Evolutionary conservation across 2,329 filamentous ascomycete genomes (phyloP).

Genomic region (Pseudocercospora vitis): DNA sequence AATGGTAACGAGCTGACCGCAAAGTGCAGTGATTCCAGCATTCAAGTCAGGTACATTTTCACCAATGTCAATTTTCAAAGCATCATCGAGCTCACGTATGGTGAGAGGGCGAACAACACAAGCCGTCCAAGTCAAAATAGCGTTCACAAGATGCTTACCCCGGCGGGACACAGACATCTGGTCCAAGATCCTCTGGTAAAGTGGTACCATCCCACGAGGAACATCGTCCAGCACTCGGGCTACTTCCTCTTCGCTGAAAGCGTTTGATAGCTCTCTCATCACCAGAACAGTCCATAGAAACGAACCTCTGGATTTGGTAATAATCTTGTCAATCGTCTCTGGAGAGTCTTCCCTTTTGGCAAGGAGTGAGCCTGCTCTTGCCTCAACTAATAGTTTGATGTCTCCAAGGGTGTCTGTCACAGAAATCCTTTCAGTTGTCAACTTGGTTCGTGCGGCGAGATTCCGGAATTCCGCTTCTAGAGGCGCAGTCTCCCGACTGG

Average conservation of each 20-base stretch:
- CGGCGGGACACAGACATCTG: neutral
- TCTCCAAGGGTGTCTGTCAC: neutral
- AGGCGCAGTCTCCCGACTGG: neutral
- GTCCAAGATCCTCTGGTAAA: neutral
- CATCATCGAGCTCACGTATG: neutral
- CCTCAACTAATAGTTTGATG: neutral
- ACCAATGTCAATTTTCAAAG: neutral
- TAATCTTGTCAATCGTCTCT: neutral
- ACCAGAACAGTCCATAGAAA: neutral
- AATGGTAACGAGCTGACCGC: neutral
- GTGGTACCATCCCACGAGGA: neutral
- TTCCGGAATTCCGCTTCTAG: neutral
- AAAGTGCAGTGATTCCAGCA: neutral
- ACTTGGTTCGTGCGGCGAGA: neutral
- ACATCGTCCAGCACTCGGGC: neutral
- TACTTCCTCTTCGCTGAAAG: neutral
- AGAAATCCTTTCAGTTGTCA: neutral
- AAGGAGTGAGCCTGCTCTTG: neutral
- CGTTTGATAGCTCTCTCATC: neutral
- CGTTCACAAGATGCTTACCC: neutral
- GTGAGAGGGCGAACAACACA: neutral
- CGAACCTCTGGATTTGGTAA: neutral
- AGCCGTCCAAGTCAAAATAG: neutral
- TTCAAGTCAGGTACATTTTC: neutral
- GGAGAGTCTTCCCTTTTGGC: neutral